A percentile compares a stretch with the other conserved stretches of the same genome.
phyloP scores from a whole-genome alignment of 2,329 filamentous ascomycete species.

The Paraconiothyrium sp. region DNA sequence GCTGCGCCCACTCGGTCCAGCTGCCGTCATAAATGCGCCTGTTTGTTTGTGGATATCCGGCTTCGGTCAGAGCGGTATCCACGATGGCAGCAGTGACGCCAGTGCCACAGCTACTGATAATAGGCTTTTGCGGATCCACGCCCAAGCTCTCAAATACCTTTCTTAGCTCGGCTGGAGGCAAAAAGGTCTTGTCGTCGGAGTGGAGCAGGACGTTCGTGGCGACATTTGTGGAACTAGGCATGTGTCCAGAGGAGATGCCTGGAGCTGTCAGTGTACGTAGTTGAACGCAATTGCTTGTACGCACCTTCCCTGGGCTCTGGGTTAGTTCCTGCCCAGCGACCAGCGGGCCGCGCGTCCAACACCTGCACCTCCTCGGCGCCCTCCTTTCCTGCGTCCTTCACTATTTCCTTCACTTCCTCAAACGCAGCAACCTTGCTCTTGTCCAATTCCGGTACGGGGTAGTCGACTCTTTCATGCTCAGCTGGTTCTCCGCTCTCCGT shows the following conservation, averaged over 20 bases:
- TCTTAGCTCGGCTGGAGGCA: constrained; percentile 75
- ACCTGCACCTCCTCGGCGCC: constrained; percentile 86
- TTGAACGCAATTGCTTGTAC: neutral
- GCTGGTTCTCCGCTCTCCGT: constrained; percentile 79
- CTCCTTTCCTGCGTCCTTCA: constrained; percentile 80
- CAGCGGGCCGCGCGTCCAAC: constrained; percentile 82
- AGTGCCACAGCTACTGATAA: constrained; percentile 90
- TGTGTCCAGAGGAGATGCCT: constrained; percentile 83
- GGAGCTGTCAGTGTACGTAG: constrained; percentile 10
- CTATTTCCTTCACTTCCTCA: constrained; percentile 82
- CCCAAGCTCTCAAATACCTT: constrained; percentile 82
- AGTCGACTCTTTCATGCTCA: constrained; percentile 53
- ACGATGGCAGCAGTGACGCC: constrained; percentile 93
- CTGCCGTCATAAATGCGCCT: constrained; percentile 92
- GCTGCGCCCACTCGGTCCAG: constrained; percentile 89
- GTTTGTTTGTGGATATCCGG: constrained; percentile 74
- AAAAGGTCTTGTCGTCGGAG: constrained; percentile 80
- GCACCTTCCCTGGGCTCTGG: constrained; percentile 85
- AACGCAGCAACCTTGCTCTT: constrained; percentile 77
- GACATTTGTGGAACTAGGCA: constrained; percentile 86
- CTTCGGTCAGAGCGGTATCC: constrained; percentile 84
- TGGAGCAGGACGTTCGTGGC: constrained; percentile 84
- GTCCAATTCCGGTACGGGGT: constrained; percentile 58
- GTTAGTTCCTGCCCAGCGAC: constrained; percentile 82
- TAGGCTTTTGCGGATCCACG: constrained; percentile 79